Evolutionary conservation across 2,329 filamentous ascomycete species (phyloP).

Genomic region (Lasiodiplodia sp.): DNA sequence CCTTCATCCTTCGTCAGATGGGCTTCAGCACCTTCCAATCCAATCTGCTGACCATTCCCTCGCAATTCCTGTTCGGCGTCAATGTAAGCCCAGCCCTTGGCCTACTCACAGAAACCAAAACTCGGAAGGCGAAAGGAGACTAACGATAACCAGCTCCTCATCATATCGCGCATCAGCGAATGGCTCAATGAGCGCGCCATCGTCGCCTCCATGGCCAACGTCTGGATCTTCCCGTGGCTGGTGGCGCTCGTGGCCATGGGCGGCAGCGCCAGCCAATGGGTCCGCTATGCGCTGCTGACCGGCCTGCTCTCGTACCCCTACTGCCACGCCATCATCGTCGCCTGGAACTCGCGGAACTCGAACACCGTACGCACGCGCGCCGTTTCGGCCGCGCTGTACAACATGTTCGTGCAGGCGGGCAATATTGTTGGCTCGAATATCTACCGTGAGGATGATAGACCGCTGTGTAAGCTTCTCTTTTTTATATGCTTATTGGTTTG

Average conservation of each 20-base stretch:
- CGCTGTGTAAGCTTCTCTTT: conserved; percentile 47
- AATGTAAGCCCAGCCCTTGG: neutral
- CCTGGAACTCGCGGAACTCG: conserved; percentile 57
- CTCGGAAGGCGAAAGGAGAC: neutral
- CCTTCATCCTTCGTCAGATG: conserved; percentile 53
- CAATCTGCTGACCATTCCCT: conserved; percentile 39
- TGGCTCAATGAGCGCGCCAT: conserved; percentile 56
- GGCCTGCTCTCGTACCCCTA: conserved; percentile 58
- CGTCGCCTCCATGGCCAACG: conserved; percentile 55
- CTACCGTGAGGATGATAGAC: conserved; percentile 63
- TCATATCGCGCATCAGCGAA: conserved; percentile 56
- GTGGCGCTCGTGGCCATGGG: conserved; percentile 54
- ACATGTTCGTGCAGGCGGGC: conserved; percentile 57
- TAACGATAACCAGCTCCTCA: conserved; percentile 47
- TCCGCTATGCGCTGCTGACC: conserved; percentile 50
- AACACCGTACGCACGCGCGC: conserved; percentile 59
- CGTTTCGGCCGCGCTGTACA: conserved; percentile 59
- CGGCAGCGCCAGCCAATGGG: conserved; percentile 50
- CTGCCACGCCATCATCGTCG: conserved; percentile 58
- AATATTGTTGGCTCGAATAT: conserved; percentile 58
- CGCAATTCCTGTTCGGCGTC: conserved; percentile 52
- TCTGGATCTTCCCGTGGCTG: conserved; percentile 61
- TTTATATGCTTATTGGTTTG: neutral
- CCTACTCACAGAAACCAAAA: too few relatives aligned
- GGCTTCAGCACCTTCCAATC: conserved; percentile 45